phyloP scores from a whole-genome alignment of 2,329 filamentous ascomycete species.

The Xylaria multiplex region DNA sequence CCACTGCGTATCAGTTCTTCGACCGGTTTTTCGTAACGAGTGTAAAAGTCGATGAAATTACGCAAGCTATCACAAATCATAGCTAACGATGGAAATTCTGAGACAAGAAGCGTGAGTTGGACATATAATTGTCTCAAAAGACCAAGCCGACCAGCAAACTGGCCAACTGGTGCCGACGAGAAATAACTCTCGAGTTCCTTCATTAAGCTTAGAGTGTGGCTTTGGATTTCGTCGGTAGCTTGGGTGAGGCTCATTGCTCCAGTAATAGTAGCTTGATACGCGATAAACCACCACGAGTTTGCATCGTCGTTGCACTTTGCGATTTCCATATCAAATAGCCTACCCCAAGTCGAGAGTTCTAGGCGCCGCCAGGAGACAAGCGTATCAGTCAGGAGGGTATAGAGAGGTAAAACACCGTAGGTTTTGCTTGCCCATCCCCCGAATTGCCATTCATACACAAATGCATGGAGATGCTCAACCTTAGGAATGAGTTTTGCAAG shows the following conservation, averaged over 20 bases:
- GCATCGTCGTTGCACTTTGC: constrained; percentile 80
- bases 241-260: constrained; percentile 74
- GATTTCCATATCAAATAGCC: constrained; percentile 84
- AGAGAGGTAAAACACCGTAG: constrained; percentile 74
- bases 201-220: constrained; percentile 76
- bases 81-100: constrained; percentile 67
- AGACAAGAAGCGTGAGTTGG: constrained; percentile 70
- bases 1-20: constrained; percentile 72
- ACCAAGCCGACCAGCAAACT: constrained; percentile 77
- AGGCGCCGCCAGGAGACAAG: constrained; percentile 91
- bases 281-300: constrained; percentile 94
- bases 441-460: constrained; percentile 93
- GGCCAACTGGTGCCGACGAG: constrained; percentile 79
- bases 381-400: constrained; percentile 80
- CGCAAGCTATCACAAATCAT: constrained; percentile 71
- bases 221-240: constrained; percentile 65
- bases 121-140: constrained; percentile 73
- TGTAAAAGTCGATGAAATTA: constrained; percentile 82
- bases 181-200: constrained; percentile 83
- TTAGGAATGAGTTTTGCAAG: constrained; percentile 86
- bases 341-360: constrained; percentile 91
- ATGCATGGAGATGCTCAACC: constrained; percentile 85
- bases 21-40: constrained; percentile 74
- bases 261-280: constrained; percentile 87
- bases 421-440: constrained; percentile 84